Percentiles rank a stretch among this genome's conserved stretches.
phyloP scores from a whole-genome alignment of 2,329 filamentous ascomycete species.

The Aspergillus neotritici region DNA sequence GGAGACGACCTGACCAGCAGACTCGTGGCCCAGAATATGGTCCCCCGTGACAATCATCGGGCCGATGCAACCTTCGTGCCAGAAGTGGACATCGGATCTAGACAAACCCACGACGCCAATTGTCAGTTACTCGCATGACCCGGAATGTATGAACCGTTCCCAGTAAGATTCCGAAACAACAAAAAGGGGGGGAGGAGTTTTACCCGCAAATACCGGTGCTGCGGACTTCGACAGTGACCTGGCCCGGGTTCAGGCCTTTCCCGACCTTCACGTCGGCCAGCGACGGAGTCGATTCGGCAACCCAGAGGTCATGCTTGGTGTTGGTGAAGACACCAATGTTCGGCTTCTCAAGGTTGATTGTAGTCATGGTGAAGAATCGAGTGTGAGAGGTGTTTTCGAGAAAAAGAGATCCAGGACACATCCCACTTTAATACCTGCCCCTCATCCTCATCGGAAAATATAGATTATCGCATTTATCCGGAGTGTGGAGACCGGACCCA shows the following conservation, averaged over 20 bases:
- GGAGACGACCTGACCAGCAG: conserved; percentile 70
- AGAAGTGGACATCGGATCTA: conserved; percentile 94
- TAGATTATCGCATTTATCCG: too few species aligned
- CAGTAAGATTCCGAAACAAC: background rate
- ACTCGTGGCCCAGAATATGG: conserved; percentile 92
- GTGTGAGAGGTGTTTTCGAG: too few species aligned
- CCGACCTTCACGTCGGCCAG: conserved; percentile 67
- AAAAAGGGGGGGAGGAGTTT: conserved; percentile 19
- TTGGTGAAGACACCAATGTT: conserved; percentile 98
- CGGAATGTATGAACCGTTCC: background rate
- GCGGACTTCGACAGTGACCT: conserved; percentile 83
- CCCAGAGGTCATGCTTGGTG: conserved; percentile 84
- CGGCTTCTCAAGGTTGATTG: conserved; percentile 55
- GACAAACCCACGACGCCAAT: background rate
- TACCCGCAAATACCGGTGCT: conserved; percentile 96
- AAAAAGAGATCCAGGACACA: background rate
- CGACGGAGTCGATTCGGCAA: conserved; percentile 69
- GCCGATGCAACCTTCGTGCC: conserved; percentile 90
- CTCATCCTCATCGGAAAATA: too few species aligned
- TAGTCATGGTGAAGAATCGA: conserved; percentile 19
- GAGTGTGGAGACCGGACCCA: too few species aligned
- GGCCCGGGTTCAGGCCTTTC: conserved; percentile 65
- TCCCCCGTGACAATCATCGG: conserved; percentile 87
- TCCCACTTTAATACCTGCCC: background rate
- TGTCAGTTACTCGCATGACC: conserved; percentile 5